phyloP scores from a whole-genome alignment of 2,329 filamentous ascomycete species.

The Venturia aucupariae region DNA sequence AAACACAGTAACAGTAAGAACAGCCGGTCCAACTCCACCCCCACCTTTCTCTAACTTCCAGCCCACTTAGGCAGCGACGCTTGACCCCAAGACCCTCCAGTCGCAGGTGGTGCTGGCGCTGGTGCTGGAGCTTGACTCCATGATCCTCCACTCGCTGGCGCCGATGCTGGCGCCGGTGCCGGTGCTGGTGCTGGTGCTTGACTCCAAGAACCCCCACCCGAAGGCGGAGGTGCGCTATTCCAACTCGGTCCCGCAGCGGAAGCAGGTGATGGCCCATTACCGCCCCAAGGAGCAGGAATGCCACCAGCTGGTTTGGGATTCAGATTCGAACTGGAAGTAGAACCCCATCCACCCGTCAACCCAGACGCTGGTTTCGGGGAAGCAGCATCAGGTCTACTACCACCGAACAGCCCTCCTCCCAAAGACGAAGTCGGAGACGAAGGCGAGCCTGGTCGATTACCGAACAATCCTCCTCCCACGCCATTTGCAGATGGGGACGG shows the following conservation, averaged over 20 bases:
- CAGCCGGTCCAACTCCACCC: background rate
- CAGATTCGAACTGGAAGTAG: too few species aligned
- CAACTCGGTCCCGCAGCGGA: background rate
- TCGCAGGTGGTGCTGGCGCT: too few species aligned
- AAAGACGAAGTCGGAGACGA: background rate
- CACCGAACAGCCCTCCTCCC: background rate
- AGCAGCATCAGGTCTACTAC: background rate
- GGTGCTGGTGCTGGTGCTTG: too few species aligned
- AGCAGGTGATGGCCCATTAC: background rate
- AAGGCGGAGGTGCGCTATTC: background rate
- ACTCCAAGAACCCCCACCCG: too few species aligned
- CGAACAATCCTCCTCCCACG: background rate
- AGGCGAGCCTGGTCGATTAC: background rate
- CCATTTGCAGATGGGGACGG: background rate
- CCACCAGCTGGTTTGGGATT: too few species aligned
- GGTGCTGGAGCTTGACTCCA: background rate
- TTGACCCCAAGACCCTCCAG: background rate
- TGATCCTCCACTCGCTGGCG: too few species aligned
- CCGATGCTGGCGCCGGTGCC: too few species aligned
- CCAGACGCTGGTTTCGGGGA: background rate
- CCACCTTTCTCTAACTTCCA: background rate
- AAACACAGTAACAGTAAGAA: background rate
- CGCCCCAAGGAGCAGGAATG: background rate
- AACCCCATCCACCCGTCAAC: background rate
- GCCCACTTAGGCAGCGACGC: background rate